Percentiles rank a stretch among this genome's conserved stretches.
Conservation (phyloP, 164 flowering plant species). For the Magnolia sinica region DNA sequence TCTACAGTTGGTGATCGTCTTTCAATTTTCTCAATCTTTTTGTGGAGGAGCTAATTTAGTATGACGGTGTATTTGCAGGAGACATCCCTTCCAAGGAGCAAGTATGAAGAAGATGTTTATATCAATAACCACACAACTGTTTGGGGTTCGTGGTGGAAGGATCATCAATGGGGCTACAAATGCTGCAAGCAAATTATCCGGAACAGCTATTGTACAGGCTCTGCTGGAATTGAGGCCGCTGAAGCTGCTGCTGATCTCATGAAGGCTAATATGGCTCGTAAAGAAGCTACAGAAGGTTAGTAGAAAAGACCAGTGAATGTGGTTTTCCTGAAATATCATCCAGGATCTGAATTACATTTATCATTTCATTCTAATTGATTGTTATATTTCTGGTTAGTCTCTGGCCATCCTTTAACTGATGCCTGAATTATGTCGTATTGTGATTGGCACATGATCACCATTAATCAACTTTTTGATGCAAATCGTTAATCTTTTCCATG, state of each 20-base stretch:
- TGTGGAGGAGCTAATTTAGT: background rate
- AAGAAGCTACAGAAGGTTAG: conserved; percentile 71
- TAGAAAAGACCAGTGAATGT: background rate
- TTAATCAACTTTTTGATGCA: too few species aligned
- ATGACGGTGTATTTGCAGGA: conserved; percentile 65
- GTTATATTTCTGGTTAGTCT: too few species aligned
- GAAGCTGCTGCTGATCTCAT: conserved; percentile 73
- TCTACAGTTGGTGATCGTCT: background rate
- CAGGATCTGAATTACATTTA: too few species aligned
- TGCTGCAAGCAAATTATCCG: conserved; percentile 77
- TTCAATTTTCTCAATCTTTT: background rate
- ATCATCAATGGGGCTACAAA: conserved; percentile 95
- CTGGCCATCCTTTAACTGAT: too few species aligned
- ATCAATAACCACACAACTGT: conserved; percentile 83
- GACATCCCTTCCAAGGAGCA: conserved; percentile 66
- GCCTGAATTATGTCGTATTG: too few species aligned
- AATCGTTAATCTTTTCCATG: too few species aligned
- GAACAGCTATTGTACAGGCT: conserved; percentile 90
- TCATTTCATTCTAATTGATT: too few species aligned
- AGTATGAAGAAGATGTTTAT: conserved; percentile 86
- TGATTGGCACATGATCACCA: too few species aligned
- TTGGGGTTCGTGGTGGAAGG: conserved; percentile 99
- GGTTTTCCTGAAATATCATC: too few species aligned
- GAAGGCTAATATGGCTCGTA: conserved; percentile 63
- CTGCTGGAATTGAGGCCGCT: conserved; percentile 80